A percentile compares a stretch with the other conserved stretches of the same genome.
These are phyloP conservation scores for Rheum nobile DNA, from an alignment of 148 eudicot species.

Conservation along the genomic window DNA sequence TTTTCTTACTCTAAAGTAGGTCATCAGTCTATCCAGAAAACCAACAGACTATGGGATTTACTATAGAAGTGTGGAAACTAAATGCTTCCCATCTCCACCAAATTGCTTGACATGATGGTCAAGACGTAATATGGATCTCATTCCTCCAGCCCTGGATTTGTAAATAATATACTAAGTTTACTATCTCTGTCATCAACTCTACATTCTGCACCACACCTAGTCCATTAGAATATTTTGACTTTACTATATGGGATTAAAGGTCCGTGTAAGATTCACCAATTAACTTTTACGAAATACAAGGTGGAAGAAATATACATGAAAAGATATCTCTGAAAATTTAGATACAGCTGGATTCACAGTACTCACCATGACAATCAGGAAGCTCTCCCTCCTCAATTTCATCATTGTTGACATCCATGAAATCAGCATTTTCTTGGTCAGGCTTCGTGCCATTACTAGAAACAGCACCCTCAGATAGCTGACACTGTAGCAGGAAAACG, in stretches of 20 bases:
- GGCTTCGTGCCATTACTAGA: constrained; percentile 27
- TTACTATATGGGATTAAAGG: not conserved
- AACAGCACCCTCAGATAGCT: constrained; percentile 79
- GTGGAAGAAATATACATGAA: constrained; percentile 1
- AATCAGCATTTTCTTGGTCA: constrained; percentile 18
- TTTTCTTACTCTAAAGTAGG: not conserved
- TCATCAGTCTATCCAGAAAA: not conserved
- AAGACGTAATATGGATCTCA: not conserved
- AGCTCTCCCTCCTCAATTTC: constrained; percentile 98
- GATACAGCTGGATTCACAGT: not conserved
- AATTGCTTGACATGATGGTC: not conserved
- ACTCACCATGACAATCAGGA: constrained; percentile 79
- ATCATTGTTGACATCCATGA: constrained; percentile 22
- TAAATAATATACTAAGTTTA: not conserved
- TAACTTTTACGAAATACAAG: not conserved
- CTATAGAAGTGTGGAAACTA: not conserved
- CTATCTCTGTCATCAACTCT: not conserved
- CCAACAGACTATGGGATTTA: not conserved
- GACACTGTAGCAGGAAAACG: constrained; percentile 73
- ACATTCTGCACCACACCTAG: not conserved
- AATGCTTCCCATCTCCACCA: not conserved
- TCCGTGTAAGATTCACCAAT: not conserved
- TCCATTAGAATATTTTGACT: not conserved
- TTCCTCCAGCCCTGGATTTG: not conserved
- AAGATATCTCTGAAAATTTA: not conserved